phyloP scores from a whole-genome alignment of 2,329 filamentous ascomycete species.

The Ceratocystis eucalypticola region DNA sequence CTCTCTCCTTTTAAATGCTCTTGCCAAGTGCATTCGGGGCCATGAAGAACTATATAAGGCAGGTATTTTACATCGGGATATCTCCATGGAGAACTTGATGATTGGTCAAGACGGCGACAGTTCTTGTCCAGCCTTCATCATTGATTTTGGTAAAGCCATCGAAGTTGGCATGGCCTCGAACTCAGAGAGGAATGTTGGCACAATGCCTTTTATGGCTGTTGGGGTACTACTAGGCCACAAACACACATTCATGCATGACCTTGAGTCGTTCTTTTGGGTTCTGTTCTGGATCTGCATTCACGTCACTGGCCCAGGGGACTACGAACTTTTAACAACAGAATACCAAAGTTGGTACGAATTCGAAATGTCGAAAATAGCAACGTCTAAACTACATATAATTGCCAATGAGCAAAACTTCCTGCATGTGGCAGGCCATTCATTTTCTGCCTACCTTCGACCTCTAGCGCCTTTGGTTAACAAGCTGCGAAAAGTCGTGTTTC shows the following conservation, averaged over 20 bases:
- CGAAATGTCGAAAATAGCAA: not conserved
- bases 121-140: not conserved
- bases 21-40: not conserved
- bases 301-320: not conserved
- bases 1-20: not conserved
- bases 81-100: not conserved
- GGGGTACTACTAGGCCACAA: not conserved
- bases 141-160: not conserved
- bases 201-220: not conserved
- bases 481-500: not conserved
- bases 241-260: constrained; percentile 5
- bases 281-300: constrained; percentile 2
- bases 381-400: not conserved
- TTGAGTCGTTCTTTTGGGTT: constrained; percentile 10
- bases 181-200: not conserved
- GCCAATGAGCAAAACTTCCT: not conserved
- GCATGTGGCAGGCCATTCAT: not conserved
- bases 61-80: not conserved
- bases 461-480: not conserved
- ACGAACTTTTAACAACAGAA: not conserved
- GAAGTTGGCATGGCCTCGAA: not conserved
- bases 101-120: not conserved
- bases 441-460: not conserved
- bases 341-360: not conserved
- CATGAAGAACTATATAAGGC: not conserved